Evolutionary conservation across 2,329 filamentous ascomycete species (phyloP).

Genomic region (Venturia oleaginea): DNA sequence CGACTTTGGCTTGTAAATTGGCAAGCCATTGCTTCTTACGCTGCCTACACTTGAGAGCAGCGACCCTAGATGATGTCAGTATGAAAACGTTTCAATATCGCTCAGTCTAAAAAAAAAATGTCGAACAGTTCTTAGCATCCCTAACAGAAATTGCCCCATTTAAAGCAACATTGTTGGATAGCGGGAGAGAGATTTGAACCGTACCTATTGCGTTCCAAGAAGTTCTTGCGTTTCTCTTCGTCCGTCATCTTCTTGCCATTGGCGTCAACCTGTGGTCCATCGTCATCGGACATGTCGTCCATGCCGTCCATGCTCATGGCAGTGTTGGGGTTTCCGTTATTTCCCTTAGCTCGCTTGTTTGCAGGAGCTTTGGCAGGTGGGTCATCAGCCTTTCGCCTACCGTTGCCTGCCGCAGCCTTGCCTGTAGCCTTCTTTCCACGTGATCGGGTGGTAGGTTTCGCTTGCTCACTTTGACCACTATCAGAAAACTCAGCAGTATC

Average conservation of each 20-base stretch:
- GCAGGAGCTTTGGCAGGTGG: slow-evolving; percentile 53
- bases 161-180: too few species aligned
- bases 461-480: slow-evolving; percentile 7
- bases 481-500: slow-evolving; percentile 14
- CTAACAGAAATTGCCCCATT: too few species aligned
- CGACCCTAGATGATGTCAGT: slow-evolving; percentile 55
- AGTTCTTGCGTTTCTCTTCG: slow-evolving; percentile 97
- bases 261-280: slow-evolving; percentile 33
- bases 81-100: neutral
- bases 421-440: slow-evolving; percentile 58
- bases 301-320: slow-evolving; percentile 46
- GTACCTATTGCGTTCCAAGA: slow-evolving; percentile 90
- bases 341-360: slow-evolving; percentile 65
- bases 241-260: slow-evolving; percentile 87
- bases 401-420: slow-evolving; percentile 39
- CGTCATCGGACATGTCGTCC: slow-evolving; percentile 43
- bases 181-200: slow-evolving; percentile 23
- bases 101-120: too few species aligned
- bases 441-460: slow-evolving; percentile 24
- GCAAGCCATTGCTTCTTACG: slow-evolving; percentile 98
- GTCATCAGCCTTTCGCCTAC: slow-evolving; percentile 70
- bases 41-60: slow-evolving; percentile 92
- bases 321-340: slow-evolving; percentile 38
- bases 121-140: too few species aligned
- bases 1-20: slow-evolving; percentile 89